phyloP scores from a whole-genome alignment of 257 asterid species.

The Primulina tabacum region DNA sequence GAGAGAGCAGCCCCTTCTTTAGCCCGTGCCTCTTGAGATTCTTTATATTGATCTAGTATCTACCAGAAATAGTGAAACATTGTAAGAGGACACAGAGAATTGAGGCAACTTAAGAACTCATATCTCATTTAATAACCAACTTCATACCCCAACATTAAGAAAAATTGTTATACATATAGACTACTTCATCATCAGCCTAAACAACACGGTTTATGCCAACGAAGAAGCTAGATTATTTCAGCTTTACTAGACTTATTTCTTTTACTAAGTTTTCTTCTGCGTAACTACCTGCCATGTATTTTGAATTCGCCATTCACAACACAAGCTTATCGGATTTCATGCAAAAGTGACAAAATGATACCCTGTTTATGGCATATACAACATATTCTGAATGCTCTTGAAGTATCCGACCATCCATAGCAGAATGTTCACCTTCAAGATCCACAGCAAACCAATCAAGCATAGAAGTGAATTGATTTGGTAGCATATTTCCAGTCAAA shows the following conservation, averaged over 20 bases:
- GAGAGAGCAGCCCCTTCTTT: conserved; percentile 70
- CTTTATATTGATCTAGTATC: conserved; percentile 85
- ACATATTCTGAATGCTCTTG: conserved; percentile 96
- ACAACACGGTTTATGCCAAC: conserved; percentile 13
- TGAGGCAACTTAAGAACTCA: conserved; percentile 4
- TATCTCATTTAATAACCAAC: background rate
- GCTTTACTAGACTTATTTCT: conserved; percentile 6
- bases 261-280: conserved; percentile 7
- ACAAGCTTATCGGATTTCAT: conserved; percentile 26
- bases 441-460: conserved; percentile 98
- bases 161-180: conserved; percentile 12
- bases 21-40: conserved; percentile 53
- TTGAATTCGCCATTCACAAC: conserved; percentile 18
- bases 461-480: conserved; percentile 63
- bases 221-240: conserved; percentile 1
- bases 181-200: conserved; percentile 21
- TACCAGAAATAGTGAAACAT: conserved; percentile 27
- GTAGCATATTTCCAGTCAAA: conserved; percentile 50
- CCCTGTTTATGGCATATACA: conserved; percentile 96
- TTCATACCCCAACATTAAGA: conserved; percentile 12
- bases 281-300: conserved; percentile 1
- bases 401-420: conserved; percentile 98
- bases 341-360: conserved; percentile 48
- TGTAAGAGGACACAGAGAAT: background rate
- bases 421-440: conserved; percentile 99